Conservation (phyloP, 768 basidiomycete genomes). For the Mycena albidolilacea region DNA sequence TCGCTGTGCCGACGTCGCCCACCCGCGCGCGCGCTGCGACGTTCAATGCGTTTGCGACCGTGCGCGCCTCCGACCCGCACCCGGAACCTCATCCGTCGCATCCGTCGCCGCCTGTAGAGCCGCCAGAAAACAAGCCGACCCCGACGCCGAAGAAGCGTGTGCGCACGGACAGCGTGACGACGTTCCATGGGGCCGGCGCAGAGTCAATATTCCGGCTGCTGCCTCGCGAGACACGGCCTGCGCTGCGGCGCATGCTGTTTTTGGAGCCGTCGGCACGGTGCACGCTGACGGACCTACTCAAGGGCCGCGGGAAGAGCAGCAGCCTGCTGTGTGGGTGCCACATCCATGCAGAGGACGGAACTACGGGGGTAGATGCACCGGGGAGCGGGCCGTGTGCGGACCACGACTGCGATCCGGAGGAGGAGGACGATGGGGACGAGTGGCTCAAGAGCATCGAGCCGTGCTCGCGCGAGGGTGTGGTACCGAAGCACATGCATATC, state of each 20-base stretch:
- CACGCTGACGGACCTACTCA: constrained; percentile 92
- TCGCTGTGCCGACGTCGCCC: constrained; percentile 25
- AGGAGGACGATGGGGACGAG: constrained; percentile 87
- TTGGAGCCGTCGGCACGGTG: constrained; percentile 92
- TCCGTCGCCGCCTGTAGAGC: constrained; percentile 25
- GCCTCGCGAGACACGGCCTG: constrained; percentile 92
- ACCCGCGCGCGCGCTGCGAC: constrained; percentile 39
- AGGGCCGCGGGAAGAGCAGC: constrained; percentile 81
- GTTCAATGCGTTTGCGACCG: constrained; percentile 37
- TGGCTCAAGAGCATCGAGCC: constrained; percentile 86
- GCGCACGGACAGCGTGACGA: constrained; percentile 69
- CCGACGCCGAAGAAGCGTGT: constrained; percentile 51
- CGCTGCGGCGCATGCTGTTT: constrained; percentile 93
- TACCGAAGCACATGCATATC: constrained; percentile 76
- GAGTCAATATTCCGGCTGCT: constrained; percentile 97
- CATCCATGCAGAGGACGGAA: constrained; percentile 49
- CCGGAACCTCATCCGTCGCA: constrained; percentile 25
- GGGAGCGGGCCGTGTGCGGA: constrained; percentile 66
- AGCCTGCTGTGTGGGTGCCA: constrained; percentile 87
- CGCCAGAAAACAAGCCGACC: constrained; percentile 16
- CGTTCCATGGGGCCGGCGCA: constrained; percentile 81
- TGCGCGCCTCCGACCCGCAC: not conserved
- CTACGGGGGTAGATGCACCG: constrained; percentile 55
- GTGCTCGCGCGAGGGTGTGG: constrained; percentile 68
- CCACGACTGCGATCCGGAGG: constrained; percentile 75